phyloP scores from a whole-genome alignment of 2,329 filamentous ascomycete genomes.

The Epichloe glyceriae region DNA sequence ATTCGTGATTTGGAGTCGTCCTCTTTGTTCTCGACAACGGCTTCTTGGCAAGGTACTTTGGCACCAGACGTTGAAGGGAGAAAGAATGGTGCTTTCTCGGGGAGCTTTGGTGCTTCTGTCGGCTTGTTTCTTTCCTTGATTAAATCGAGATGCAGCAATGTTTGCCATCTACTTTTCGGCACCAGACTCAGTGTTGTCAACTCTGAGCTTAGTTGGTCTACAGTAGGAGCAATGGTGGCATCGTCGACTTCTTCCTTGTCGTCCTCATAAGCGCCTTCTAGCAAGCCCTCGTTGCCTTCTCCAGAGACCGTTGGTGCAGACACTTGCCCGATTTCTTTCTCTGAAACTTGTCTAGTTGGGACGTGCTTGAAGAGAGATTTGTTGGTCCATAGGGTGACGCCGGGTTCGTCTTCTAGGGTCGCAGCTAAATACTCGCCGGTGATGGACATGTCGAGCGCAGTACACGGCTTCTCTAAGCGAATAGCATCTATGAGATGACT shows the following conservation, averaged over 20 bases:
- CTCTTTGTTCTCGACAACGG: conserved; percentile 20
- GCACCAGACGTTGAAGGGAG: conserved; percentile 52
- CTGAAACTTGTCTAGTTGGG: conserved; percentile 71
- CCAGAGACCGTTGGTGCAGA: conserved; percentile 64
- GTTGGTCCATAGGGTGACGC: conserved; percentile 95
- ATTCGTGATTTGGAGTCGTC: conserved; percentile 50
- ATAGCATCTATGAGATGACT: conserved; percentile 92
- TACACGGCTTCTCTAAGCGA: conserved; percentile 64
- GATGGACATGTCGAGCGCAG: conserved; percentile 71
- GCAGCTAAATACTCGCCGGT: conserved; percentile 94
- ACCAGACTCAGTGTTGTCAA: conserved; percentile 84
- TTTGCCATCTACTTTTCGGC: conserved; percentile 88
- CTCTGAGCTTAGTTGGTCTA: conserved; percentile 69
- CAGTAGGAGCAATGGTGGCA: conserved; percentile 37
- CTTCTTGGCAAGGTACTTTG: conserved; percentile 25
- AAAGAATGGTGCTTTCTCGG: conserved; percentile 94
- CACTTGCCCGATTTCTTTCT: conserved; percentile 55
- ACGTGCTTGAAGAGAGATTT: conserved; percentile 81
- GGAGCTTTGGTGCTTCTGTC: conserved; percentile 77
- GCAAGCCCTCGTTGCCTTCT: conserved; percentile 61
- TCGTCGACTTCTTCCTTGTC: conserved; percentile 39
- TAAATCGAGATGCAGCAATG: conserved; percentile 77
- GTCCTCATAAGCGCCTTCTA: conserved; percentile 64
- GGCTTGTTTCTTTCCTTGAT: conserved; percentile 94
- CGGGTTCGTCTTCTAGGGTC: conserved; percentile 66